Base-by-base conservation (phyloP, 2,329 filamentous ascomycete genomes). In the Chaetomium strumarium region DNA sequence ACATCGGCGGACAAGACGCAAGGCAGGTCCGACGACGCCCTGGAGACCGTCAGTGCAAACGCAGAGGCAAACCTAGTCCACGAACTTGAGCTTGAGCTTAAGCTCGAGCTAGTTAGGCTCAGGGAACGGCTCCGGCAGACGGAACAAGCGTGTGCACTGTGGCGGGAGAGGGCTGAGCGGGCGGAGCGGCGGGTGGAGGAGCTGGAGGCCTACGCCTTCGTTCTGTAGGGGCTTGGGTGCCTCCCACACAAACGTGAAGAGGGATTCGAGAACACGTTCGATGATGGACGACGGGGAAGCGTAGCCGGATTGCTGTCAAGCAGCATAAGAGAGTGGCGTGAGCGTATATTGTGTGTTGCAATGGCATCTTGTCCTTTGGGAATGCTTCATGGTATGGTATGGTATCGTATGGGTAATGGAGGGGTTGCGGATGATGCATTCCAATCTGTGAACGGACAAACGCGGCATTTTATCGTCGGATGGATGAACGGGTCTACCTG, bases 131-230 rank as follows among this genome's bases (percentile, higher is more conserved):
- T 84, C 41, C 65, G 73, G 17, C 66, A 68, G 17, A 64, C 70
- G 3, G 71, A 70, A 46, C 63, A 67, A 33, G 75, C 79, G 43
- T 63, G 68, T 33, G 60, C 67, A 30, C 71, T 67, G 55, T 85
- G 81, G 82, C 76, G 71, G 56, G 71, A 70, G 31, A 70, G 79
- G 31, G 82, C 82, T 0, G 73, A 80, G 60, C 69, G 72, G 4
- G 80, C 80, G 0, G 81, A 85, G 67, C 71, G 67, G 55, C 71
- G 75, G 45, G 62, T 83, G 16, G 68, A 71, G n/a, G n/a, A 37
- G 30, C 14, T 46, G 17, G 33, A 34, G 42, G 24, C 24, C 24
- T 24, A 24, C 24, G 24, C 24, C 24, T 24, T 24, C 24, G 24
- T 24, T 24, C 24, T 24, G 7, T 24, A 24, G 24, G 24, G 7